Evolutionary conservation across 805 yeast genomes (phyloP), one percentile per base, ranked within the genome.

Genomic region (Zygosaccharomyces siamensis): DNA sequence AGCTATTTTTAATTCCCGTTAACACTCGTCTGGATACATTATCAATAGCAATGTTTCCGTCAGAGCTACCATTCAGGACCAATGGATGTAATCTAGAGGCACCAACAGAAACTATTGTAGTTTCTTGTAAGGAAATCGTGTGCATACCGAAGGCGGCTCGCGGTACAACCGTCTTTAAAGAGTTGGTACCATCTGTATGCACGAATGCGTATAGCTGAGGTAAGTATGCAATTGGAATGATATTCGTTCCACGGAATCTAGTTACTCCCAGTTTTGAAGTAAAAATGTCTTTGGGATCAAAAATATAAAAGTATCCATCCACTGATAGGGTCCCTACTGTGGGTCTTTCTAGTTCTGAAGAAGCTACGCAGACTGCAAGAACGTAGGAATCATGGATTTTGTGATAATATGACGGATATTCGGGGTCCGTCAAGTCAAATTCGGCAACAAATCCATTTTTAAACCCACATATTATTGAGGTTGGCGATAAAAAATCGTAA

Each of bases 371-470:
- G 5, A 75, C 50, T 0, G 72, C 59, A 7, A 67, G 53, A 5
- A 77, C 64, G 46, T 68, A 67, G 0, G 73, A 67, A 3, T 67
- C 63, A 46, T 72, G 75, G 3, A 74, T 48, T 20, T 72, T 74
- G 24, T 61, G 57, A 23, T 70, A 61, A 49, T 52, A 72, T 1
- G 74, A 67, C 0, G 80, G 80, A 0, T 47, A 18, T 2, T 44
- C 48, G 0, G 55, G 50, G 6, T 64, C 64, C 2, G 55, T 33
- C 0, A 80, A 55, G 8, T 72, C 68, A 49, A 74, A 82, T 57
- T 83, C 89, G 0, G 80, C 81, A 7, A 85, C 64, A 27, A 68
- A 69, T 0, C 93, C 93, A 46, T 78, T 75, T 2, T 71, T 62
- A 4, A 79, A 74, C 0, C 90, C 92, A 27, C 80, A 78, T 2